A percentile compares a stretch with the other conserved stretches of the same genome.
Conservation (phyloP, 495 filamentous ascomycete genomes). For the Daldinia caldariorum region DNA sequence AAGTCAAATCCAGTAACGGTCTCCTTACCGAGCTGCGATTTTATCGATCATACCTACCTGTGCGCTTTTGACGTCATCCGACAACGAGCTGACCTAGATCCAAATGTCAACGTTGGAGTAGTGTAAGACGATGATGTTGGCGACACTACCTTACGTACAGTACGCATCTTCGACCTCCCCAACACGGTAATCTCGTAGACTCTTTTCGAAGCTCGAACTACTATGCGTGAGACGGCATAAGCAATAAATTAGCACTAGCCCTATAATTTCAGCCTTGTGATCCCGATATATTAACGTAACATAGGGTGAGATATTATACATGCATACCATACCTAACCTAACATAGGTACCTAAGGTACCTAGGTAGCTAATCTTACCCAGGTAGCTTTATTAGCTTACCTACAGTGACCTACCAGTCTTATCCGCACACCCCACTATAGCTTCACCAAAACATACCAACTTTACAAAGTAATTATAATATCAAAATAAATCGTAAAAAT, state of each 20-base stretch:
- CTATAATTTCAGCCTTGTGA: background rate
- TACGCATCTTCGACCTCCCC: background rate
- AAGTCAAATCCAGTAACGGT: too few relatives aligned
- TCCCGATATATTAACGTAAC: conserved; percentile 4
- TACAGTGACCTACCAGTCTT: too few relatives aligned
- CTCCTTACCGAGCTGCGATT: background rate
- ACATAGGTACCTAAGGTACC: background rate
- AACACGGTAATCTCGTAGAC: background rate
- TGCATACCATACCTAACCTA: too few relatives aligned
- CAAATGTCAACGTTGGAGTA: background rate
- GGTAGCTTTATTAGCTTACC: too few relatives aligned
- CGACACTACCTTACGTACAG: background rate
- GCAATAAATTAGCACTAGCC: background rate
- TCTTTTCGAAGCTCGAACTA: background rate
- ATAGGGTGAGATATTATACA: background rate
- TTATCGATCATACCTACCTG: background rate
- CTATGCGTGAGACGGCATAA: background rate
- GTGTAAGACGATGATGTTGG: background rate
- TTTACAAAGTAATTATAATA: too few relatives aligned
- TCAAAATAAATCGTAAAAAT: too few relatives aligned
- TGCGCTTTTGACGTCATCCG: background rate
- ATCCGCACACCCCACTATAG: too few relatives aligned
- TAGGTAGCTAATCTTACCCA: too few relatives aligned
- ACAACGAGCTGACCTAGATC: background rate
- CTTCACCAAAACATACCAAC: too few relatives aligned